phyloP scores from a whole-genome alignment of 257 asterid genomes.

The Solanum medicagineum region DNA sequence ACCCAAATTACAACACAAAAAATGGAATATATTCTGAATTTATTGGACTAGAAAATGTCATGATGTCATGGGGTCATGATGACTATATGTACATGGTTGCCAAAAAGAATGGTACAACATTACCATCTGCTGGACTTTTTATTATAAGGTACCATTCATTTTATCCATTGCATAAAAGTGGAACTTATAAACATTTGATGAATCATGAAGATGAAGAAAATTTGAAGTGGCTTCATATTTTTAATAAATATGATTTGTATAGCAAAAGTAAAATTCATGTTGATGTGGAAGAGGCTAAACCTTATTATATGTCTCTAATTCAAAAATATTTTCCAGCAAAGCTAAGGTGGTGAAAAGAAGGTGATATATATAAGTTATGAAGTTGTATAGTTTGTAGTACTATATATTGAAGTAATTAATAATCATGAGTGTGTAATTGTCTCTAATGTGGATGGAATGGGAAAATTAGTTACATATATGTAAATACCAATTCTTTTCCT shows the following conservation, averaged over 20 bases:
- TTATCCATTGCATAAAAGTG: constrained; percentile 14
- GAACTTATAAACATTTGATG: constrained; percentile 2
- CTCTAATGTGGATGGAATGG: not conserved
- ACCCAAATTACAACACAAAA: constrained; percentile 9
- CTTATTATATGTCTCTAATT: not conserved
- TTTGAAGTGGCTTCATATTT: constrained; percentile 9
- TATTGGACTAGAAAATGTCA: constrained; percentile 19
- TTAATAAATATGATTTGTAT: constrained; percentile 24
- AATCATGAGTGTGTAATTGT: not conserved
- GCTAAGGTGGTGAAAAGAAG: not conserved
- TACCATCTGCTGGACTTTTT: constrained; percentile 49
- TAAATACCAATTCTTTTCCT: not conserved
- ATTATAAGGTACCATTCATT: constrained; percentile 50
- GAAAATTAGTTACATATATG: not conserved
- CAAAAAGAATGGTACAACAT: constrained; percentile 36
- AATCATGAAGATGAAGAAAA: constrained; percentile 8
- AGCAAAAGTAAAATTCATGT: constrained; percentile 24
- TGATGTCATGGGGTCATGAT: constrained; percentile 33
- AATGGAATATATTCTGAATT: constrained; percentile 15
- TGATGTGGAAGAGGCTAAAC: constrained; percentile 14
- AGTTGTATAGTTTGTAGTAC: not conserved
- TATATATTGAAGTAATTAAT: not conserved
- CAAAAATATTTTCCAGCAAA: not conserved
- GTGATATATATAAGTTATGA: not conserved
- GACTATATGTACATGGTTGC: constrained; percentile 35